Evolutionary conservation across 2,329 filamentous ascomycete genomes (phyloP).

Genomic region (Trichoderma aggressivum): DNA sequence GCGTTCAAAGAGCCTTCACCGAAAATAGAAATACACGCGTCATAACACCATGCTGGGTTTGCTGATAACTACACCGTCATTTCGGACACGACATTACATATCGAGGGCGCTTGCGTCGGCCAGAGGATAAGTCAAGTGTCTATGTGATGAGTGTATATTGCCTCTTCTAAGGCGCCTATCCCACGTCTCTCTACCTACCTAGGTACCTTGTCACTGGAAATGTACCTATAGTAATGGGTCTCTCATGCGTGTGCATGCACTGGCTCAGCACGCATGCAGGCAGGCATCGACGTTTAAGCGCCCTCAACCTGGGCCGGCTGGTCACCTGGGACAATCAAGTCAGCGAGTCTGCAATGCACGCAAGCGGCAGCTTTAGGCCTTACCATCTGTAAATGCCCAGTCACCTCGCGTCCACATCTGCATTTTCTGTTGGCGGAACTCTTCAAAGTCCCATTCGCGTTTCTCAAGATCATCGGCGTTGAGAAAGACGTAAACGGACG

Average conservation of each 20-base stretch:
- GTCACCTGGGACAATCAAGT: not conserved
- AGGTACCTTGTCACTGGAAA: too few species aligned
- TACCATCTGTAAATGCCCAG: constrained; percentile 42
- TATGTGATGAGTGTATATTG: not conserved
- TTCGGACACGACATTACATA: not conserved
- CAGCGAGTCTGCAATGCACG: not conserved
- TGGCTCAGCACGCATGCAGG: not conserved
- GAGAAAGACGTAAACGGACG: constrained; percentile 65
- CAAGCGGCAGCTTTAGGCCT: not conserved
- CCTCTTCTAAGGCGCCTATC: not conserved
- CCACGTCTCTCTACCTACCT: not conserved
- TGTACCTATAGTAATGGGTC: not conserved
- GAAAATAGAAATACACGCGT: not conserved
- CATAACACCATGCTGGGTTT: not conserved
- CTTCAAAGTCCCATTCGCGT: constrained; percentile 82
- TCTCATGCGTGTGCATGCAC: not conserved
- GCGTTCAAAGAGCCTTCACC: not conserved
- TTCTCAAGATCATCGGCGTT: constrained; percentile 56
- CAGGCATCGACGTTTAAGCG: not conserved
- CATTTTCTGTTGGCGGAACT: constrained; percentile 75
- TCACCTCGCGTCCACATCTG: constrained; percentile 51
- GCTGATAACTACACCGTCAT: not conserved
- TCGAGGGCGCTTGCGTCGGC: not conserved
- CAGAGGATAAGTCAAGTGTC: not conserved
- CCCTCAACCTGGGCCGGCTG: not conserved